phyloP scores from a whole-genome alignment of 2,329 filamentous ascomycete species.

The Neopestalotiopsis rosae region DNA sequence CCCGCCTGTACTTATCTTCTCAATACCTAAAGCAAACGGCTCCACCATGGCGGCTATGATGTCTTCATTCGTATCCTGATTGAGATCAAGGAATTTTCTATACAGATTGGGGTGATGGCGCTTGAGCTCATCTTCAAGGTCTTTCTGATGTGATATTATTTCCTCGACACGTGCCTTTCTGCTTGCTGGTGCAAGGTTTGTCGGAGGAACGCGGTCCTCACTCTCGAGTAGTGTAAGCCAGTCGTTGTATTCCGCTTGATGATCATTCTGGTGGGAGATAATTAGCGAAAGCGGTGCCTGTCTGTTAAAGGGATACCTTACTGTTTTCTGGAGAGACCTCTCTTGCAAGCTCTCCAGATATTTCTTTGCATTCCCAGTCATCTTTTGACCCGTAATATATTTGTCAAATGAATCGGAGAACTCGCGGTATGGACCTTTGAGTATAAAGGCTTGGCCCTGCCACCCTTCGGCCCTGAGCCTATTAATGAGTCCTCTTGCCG shows the following conservation, averaged over 20 bases:
- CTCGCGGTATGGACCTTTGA: conserved; percentile 62
- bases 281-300: not conserved
- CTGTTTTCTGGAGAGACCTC: conserved; percentile 37
- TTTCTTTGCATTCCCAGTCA: conserved; percentile 45
- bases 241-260: conserved; percentile 46
- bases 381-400: conserved; percentile 52
- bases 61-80: conserved; percentile 44
- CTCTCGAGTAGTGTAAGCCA: conserved; percentile 50
- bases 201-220: conserved; percentile 45
- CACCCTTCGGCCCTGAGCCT: conserved; percentile 55
- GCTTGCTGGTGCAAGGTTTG: conserved; percentile 43
- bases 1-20: conserved; percentile 46
- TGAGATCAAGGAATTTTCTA: conserved; percentile 47
- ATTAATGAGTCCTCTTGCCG: conserved; percentile 48
- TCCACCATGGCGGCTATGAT: conserved; percentile 53
- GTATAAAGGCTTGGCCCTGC: conserved; percentile 56
- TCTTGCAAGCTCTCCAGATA: conserved; percentile 46
- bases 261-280: conserved; percentile 27
- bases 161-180: conserved; percentile 46
- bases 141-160: conserved; percentile 50
- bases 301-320: conserved; percentile 27
- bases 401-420: conserved; percentile 59
- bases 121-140: conserved; percentile 56
- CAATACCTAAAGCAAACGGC: conserved; percentile 51
- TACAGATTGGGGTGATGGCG: conserved; percentile 50